A percentile compares a stretch with the other conserved stretches of the same genome.
Conservation (phyloP, 2,329 filamentous ascomycete species). For the Ophiostoma sp. region DNA sequence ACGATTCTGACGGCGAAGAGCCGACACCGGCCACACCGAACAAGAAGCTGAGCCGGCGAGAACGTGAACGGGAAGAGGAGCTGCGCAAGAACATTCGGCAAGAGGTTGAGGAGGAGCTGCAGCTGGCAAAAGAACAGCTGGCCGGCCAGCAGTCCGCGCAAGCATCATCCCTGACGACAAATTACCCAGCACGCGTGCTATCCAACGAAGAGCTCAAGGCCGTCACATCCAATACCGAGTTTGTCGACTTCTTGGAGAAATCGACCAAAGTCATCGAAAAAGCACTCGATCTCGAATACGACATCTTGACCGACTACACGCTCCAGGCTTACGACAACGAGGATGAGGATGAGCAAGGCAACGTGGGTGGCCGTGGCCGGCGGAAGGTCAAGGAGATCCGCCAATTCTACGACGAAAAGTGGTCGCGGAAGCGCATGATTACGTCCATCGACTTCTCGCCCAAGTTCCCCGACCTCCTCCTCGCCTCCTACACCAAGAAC, state of each 20-base stretch:
- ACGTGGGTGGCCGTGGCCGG: constrained; percentile 68
- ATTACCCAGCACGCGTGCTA: constrained; percentile 77
- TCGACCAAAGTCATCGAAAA: constrained; percentile 97
- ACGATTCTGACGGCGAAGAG: constrained; percentile 66
- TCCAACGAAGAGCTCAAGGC: constrained; percentile 84
- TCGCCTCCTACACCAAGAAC: constrained; percentile 97
- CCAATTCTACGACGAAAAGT: constrained; percentile 92
- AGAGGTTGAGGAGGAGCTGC: constrained; percentile 91
- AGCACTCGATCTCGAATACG: constrained; percentile 92
- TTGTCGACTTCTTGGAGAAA: constrained; percentile 90
- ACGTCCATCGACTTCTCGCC: constrained; percentile 94
- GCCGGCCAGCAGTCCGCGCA: constrained; percentile 52
- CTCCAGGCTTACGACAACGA: constrained; percentile 72
- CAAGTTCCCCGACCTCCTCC: constrained; percentile 88
- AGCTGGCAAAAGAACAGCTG: constrained; percentile 63
- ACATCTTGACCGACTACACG: constrained; percentile 93
- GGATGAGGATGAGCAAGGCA: constrained; percentile 81
- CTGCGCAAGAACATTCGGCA: constrained; percentile 78
- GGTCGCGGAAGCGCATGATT: constrained; percentile 97
- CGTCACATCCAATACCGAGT: constrained; percentile 88
- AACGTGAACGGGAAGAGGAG: constrained; percentile 83
- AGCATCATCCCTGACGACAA: constrained; percentile 46
- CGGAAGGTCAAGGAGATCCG: constrained; percentile 81
- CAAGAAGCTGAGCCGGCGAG: constrained; percentile 76
- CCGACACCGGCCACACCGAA: constrained; percentile 57